phyloP scores from a whole-genome alignment of 108 stramenopile genomes.

The Ochromonas danica region DNA sequence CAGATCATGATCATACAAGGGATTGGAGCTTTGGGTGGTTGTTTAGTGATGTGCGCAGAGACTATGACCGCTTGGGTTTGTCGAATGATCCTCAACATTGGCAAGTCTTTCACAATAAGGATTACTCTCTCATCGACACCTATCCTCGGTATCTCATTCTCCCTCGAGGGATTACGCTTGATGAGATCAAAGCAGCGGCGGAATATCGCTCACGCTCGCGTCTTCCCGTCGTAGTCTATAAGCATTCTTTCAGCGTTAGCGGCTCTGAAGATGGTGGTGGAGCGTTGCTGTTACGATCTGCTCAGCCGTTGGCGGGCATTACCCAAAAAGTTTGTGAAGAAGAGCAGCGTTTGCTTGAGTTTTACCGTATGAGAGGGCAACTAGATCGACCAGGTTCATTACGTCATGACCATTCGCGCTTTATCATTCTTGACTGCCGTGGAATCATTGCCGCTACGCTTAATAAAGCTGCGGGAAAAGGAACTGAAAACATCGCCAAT shows the following conservation, averaged over 20 bases:
- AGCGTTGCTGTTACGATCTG: background rate
- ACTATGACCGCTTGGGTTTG: constrained; percentile 10
- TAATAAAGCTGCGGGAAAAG: constrained; percentile 54
- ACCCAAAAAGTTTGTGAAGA: constrained; percentile 45
- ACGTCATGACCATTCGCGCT: background rate
- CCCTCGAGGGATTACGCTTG: background rate
- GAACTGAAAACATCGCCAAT: constrained; percentile 45
- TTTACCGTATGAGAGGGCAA: constrained; percentile 23
- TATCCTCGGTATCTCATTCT: constrained; percentile 16
- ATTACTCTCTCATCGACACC: background rate
- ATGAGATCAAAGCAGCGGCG: constrained; percentile 28
- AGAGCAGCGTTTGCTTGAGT: constrained; percentile 32
- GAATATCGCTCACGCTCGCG: constrained; percentile 45
- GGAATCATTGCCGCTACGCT: constrained; percentile 50
- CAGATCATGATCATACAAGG: background rate
- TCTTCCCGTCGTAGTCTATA: constrained; percentile 1
- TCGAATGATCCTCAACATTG: background rate
- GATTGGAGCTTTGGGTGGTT: constrained; percentile 1
- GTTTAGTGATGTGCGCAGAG: constrained; percentile 2
- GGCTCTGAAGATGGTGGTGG: too few species aligned
- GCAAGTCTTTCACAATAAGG: background rate
- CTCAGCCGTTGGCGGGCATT: constrained; percentile 35
- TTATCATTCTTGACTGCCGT: constrained; percentile 53
- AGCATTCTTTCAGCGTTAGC: background rate
- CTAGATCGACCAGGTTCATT: background rate